Conservation (phyloP, 2,329 filamentous ascomycete genomes). For the Zelopaecilomyces penicillatus region DNA sequence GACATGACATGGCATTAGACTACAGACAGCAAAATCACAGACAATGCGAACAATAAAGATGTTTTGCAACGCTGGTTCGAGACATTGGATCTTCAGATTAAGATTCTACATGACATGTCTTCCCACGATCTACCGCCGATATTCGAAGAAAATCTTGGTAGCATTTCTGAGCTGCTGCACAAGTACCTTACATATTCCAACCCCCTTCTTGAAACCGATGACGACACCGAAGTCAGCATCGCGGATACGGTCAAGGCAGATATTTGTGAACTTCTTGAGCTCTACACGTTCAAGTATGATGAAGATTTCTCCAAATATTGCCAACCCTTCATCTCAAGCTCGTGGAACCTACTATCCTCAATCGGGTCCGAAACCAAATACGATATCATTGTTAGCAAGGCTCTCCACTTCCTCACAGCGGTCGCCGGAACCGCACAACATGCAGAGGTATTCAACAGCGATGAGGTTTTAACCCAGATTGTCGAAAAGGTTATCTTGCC, state of each 20-base stretch:
- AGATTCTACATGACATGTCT: conserved; percentile 94
- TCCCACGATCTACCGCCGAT: conserved; percentile 91
- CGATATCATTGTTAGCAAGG: conserved; percentile 88
- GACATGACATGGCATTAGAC: conserved; percentile 32
- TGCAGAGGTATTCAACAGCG: conserved; percentile 76
- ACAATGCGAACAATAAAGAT: conserved; percentile 66
- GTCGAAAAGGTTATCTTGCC: conserved; percentile 94
- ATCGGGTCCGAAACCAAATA: conserved; percentile 86
- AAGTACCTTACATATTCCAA: conserved; percentile 93
- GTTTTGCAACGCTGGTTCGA: conserved; percentile 71
- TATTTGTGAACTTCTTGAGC: conserved; percentile 82
- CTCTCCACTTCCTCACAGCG: conserved; percentile 86
- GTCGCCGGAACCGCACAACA: conserved; percentile 72
- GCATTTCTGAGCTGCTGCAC: conserved; percentile 71
- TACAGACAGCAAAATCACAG: conserved; percentile 63
- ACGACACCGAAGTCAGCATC: conserved; percentile 80
- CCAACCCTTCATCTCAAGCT: conserved; percentile 76
- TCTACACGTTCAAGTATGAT: conserved; percentile 92
- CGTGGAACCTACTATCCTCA: conserved; percentile 83
- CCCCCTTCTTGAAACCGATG: conserved; percentile 69
- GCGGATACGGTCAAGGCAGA: conserved; percentile 85
- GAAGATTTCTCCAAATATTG: conserved; percentile 82
- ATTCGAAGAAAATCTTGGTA: conserved; percentile 79
- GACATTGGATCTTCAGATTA: conserved; percentile 79
- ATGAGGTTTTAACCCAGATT: conserved; percentile 71